Evolutionary conservation across 2,329 filamentous ascomycete species (phyloP), one percentile per base, ranked within the genome.

Genomic region (Eutypa lata): DNA sequence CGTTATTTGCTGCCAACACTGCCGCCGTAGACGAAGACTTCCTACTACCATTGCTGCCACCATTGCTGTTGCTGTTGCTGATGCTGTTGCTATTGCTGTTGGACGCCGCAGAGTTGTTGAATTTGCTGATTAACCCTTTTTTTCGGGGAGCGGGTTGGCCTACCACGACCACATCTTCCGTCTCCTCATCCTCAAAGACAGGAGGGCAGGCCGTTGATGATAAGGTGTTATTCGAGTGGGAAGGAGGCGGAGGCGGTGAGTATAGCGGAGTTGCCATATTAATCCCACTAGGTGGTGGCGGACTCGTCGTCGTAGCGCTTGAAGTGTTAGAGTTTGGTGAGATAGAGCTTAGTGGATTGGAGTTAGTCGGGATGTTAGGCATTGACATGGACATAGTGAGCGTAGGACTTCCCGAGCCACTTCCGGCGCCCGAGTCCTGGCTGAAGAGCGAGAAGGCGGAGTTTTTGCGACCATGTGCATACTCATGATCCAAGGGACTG

Each of bases 361-460:
- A 18, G 45, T 54, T 48, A 35, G 56, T 55, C 22, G 63, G 56
- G 21, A 69, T 56, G 3, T 59, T 62, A 2, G 73, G 57, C 55
- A 72, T 65, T 14, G 70, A 67, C 66, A 75, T 71, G 21, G 70
- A 67, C 66, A 75, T 71, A 21, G 75, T 78, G 45, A 81, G 59
- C 0, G 78, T 82, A 8, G 80, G 80, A 46, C 80, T 83, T 6
- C 73, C 77, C 0, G 75, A 64, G 3, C 78, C 80, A 2, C 66
- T 71, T 7, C 68, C 68, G 21, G 79, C 79, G 13, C 57, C 56
- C 8, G 78, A 79, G 19, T 77, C 75, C 35, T 73, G 73, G 52
- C 76, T 79, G 54, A 74, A 73, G 14, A 75, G 59, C 5, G 80
- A 81, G 50, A 80, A 76, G 2, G 72, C 64, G 16, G 80, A 82